Evolutionary conservation across 2,329 filamentous ascomycete species (phyloP).

Genomic region (Capronia americana): DNA sequence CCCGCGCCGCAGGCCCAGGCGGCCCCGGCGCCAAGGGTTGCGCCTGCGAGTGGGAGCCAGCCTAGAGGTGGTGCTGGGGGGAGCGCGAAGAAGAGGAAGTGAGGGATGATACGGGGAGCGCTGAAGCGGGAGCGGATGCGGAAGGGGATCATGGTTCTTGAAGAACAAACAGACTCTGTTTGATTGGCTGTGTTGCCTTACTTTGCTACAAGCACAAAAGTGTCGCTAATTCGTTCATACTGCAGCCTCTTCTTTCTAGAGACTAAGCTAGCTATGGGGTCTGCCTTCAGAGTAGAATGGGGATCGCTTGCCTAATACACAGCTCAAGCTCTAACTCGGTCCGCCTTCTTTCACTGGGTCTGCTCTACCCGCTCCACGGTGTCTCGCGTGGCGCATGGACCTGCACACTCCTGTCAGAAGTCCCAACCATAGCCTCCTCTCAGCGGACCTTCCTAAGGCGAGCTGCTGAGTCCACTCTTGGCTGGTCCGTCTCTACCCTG

Average conservation of each 20-base stretch:
- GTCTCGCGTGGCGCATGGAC: neutral
- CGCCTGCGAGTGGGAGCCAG: slow-evolving; percentile 22
- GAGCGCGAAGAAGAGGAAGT: slow-evolving; percentile 36
- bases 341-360: neutral
- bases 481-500: slow-evolving; percentile 31
- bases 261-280: neutral
- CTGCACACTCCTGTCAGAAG: neutral
- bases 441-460: slow-evolving; percentile 4
- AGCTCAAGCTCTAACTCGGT: neutral
- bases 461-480: slow-evolving; percentile 20
- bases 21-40: slow-evolving; percentile 20
- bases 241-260: neutral
- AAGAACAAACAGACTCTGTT: neutral
- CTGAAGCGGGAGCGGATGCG: neutral
- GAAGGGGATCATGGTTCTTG: neutral
- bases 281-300: neutral
- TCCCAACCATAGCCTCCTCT: neutral
- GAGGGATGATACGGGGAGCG: neutral
- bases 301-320: neutral
- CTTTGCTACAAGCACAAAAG: slow-evolving; percentile 1
- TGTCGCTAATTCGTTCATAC: slow-evolving; percentile 1
- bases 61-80: slow-evolving; percentile 26
- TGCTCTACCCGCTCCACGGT: neutral
- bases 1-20: slow-evolving; percentile 19
- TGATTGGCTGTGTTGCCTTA: neutral